Evolutionary conservation across 2,329 filamentous ascomycete species (phyloP).

Genomic region (Apiospora pterosperma): DNA sequence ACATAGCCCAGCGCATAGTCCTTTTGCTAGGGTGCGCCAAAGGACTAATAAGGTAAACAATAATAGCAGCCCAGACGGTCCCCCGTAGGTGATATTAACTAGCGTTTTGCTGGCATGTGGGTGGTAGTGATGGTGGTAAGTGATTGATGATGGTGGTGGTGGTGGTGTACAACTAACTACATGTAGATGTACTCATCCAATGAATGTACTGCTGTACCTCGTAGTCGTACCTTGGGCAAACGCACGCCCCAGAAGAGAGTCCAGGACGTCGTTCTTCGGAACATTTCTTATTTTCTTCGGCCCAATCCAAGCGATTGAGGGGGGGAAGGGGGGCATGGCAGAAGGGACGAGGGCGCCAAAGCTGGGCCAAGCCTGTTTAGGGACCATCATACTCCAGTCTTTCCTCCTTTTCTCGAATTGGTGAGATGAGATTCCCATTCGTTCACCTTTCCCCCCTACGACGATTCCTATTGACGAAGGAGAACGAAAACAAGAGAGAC

Average conservation of each 20-base stretch:
- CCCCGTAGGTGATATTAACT: background rate
- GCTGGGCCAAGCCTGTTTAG: background rate
- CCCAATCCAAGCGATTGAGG: conserved; percentile 3
- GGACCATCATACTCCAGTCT: background rate
- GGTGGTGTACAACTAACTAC: too few relatives aligned
- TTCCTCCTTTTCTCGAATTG: background rate
- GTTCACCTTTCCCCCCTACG: background rate
- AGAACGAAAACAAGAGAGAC: background rate
- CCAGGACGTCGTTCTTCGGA: background rate
- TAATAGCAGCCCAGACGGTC: background rate
- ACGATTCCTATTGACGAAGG: background rate
- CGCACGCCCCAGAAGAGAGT: background rate
- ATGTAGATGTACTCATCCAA: too few relatives aligned
- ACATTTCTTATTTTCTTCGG: conserved; percentile 2
- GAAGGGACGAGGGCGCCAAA: background rate
- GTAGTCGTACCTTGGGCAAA: background rate
- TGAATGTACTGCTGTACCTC: background rate
- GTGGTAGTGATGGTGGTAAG: too few relatives aligned
- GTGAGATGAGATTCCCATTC: background rate
- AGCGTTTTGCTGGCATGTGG: background rate
- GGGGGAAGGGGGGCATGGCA: too few relatives aligned
- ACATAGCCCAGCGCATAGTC: too few relatives aligned
- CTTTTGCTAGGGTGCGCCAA: background rate
- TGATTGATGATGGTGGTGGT: background rate
- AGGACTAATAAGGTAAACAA: too few relatives aligned